These are phyloP conservation scores for Solanum lignicaule DNA, from an alignment of 257 asterid genomes.

Conservation along the genomic window DNA sequence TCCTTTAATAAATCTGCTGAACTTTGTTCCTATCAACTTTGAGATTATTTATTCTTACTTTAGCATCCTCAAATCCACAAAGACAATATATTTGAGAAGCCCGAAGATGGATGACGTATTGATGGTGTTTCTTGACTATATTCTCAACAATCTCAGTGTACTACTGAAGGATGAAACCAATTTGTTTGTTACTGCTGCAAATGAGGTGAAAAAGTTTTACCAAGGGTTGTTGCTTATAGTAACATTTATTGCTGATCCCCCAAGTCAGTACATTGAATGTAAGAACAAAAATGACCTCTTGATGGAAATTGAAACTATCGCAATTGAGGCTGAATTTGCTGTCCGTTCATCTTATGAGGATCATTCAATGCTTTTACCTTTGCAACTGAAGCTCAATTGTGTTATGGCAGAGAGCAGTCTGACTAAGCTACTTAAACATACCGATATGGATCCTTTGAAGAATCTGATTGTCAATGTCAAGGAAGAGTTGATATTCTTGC, in stretches of 20 bases:
- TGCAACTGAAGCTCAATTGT: background rate
- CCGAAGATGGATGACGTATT: background rate
- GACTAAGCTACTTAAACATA: background rate
- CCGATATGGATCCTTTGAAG: background rate
- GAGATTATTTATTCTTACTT: background rate
- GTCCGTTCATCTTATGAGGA: background rate
- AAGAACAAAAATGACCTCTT: background rate
- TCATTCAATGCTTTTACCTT: background rate
- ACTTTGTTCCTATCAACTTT: background rate
- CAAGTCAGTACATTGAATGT: background rate
- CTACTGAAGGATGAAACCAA: background rate
- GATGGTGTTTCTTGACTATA: background rate
- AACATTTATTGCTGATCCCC: background rate
- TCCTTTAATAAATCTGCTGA: background rate
- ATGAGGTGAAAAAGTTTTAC: background rate
- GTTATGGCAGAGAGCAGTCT: background rate
- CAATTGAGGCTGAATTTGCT: background rate
- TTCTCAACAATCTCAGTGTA: background rate
- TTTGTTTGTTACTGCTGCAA: background rate
- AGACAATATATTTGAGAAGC: background rate
- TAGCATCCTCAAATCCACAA: background rate
- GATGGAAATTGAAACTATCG: background rate
- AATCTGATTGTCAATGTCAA: background rate
- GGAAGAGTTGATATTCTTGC: background rate
- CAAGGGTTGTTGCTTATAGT: background rate